phyloP scores from a whole-genome alignment of 2,329 filamentous ascomycete genomes.

The Fusarium virguliforme region DNA sequence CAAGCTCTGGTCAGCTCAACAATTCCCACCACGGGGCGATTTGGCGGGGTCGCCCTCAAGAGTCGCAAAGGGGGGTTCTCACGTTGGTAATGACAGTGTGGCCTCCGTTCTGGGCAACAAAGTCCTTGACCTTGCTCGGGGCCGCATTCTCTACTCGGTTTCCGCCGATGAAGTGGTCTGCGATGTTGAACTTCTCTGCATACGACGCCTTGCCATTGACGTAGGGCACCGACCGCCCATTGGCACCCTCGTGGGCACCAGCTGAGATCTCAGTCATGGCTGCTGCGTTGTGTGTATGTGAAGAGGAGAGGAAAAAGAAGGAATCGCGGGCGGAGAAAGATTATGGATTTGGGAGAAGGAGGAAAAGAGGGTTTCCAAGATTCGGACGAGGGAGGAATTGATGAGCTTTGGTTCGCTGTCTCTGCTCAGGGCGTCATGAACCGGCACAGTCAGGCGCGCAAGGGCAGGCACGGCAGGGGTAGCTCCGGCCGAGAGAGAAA shows the following conservation, averaged over 20 bases:
- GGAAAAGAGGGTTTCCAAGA: slow-evolving; percentile 24
- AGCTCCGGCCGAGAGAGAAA: slow-evolving; percentile 50
- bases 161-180: slow-evolving; percentile 96
- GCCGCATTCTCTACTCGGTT: slow-evolving; percentile 88
- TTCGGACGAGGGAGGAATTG: slow-evolving; percentile 34
- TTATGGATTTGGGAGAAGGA: slow-evolving; percentile 35
- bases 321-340: slow-evolving; percentile 19
- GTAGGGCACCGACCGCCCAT: slow-evolving; percentile 67
- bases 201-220: slow-evolving; percentile 76
- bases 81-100: slow-evolving; percentile 99
- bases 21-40: neutral
- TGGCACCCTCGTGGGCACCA: slow-evolving; percentile 59
- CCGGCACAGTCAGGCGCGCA: slow-evolving; percentile 40
- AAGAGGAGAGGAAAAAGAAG: slow-evolving; percentile 27
- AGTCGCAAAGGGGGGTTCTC: slow-evolving; percentile 58
- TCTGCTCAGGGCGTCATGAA: slow-evolving; percentile 52
- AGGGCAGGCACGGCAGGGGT: slow-evolving; percentile 45
- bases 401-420: slow-evolving; percentile 36
- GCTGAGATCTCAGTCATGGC: slow-evolving; percentile 67
- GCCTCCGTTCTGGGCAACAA: slow-evolving; percentile 89
- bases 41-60: slow-evolving; percentile 25
- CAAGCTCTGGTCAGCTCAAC: slow-evolving; percentile 35
- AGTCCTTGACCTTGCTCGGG: slow-evolving; percentile 93
- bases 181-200: slow-evolving; percentile 85
- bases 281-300: slow-evolving; percentile 50